Base-by-base conservation (phyloP, 495 filamentous ascomycete genomes). In the Daldinia grandis region DNA sequence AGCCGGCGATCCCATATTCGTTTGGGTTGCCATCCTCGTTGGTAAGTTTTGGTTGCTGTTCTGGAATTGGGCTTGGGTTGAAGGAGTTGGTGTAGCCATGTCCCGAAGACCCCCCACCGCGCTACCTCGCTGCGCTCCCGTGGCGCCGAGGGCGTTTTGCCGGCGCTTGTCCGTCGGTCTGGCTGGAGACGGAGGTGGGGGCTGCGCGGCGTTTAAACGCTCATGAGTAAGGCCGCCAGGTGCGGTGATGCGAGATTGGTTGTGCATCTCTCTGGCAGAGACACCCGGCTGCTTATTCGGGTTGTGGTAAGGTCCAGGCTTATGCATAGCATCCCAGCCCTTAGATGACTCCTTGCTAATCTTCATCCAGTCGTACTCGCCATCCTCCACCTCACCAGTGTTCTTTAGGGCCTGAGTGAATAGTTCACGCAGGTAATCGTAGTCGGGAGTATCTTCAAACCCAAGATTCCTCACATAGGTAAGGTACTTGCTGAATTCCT, bases 321-420 rank as follows among this genome's bases (percentile, higher is more conserved):
- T 92, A 67, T 90, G 89, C 84, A 97, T 97, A 74, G 91, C 92
- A 81, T 98, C 95, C 93, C 92, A 97, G 38, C 93, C 93, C 74
- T 94, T 91, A 17, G 71, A 62, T 25, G 78, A 76, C 67, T 94
- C 94, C 78, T 97, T 96, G 85, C 93, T 95, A 63, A 97, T 85
- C 86, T 97, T 98, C 96, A 98, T 98, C 95, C 95, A 99, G 80
- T 99, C 95, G 78, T 98, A 99, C 77, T 99, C 96, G 66, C 96
- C 95, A 83, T 99, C 95, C 74, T 99, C 95, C 12, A 98, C 91
- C 71, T 97, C 94, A 40, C 94, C 94, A 5, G 91, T 91, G 68
- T 93, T 92, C 86, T 97, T 97, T 49, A 98, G 86, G n/a, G 95
- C 93, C 80, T 97, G 91, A 2, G 95, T 97, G 84, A 99, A 94